Percentiles rank a stretch among this genome's conserved stretches.
Evolutionary conservation across 257 asterid species (phyloP).

Genomic region (Solanum neorickii): DNA sequence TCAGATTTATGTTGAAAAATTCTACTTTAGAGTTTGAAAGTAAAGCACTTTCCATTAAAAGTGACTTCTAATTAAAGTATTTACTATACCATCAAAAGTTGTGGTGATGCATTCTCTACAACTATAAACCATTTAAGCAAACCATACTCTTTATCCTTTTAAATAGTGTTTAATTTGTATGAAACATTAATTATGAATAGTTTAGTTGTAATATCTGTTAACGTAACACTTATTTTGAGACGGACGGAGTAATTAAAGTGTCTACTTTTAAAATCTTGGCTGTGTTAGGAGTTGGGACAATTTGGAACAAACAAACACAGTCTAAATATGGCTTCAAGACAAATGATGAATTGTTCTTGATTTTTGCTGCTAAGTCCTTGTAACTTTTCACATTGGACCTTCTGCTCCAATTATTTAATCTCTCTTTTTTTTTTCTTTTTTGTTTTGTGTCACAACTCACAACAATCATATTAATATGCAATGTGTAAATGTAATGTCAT

Average conservation of each 20-base stretch:
- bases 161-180: neutral
- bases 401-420: neutral
- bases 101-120: neutral
- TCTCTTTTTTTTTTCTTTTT: neutral
- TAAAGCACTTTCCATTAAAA: neutral
- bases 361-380: neutral
- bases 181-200: neutral
- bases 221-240: neutral
- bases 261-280: neutral
- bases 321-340: neutral
- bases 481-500: neutral
- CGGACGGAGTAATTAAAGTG: neutral
- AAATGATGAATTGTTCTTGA: neutral
- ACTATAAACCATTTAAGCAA: neutral
- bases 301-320: neutral
- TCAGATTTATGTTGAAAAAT: neutral
- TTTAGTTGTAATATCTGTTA: neutral
- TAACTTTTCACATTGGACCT: neutral
- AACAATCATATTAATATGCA: neutral
- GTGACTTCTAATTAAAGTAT: neutral
- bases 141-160: neutral
- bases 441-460: neutral
- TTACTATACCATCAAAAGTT: neutral
- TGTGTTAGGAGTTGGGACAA: neutral
- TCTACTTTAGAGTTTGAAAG: neutral